Conservation (phyloP, 768 basidiomycete species). For the Tremella yokohamensis region DNA sequence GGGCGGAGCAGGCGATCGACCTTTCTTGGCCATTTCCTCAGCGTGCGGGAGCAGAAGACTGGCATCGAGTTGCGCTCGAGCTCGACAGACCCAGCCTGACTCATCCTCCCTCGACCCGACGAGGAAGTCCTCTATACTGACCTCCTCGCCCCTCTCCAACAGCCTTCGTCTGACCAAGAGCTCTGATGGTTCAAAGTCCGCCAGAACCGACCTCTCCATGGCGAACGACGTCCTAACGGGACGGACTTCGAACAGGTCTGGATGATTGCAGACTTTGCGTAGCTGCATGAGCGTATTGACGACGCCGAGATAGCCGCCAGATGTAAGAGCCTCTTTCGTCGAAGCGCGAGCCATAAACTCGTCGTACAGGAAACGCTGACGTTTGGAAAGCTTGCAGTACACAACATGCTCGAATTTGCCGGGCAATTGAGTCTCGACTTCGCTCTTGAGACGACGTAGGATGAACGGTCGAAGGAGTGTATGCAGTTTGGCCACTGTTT, state of each 20-base stretch:
- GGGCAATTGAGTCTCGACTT: slow-evolving; percentile 53
- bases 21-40: slow-evolving; percentile 16
- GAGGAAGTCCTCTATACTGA: slow-evolving; percentile 60
- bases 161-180: slow-evolving; percentile 49
- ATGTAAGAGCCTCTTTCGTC: slow-evolving; percentile 73
- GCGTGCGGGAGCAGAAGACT: slow-evolving; percentile 37
- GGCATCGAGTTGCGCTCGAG: slow-evolving; percentile 38
- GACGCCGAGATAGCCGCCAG: slow-evolving; percentile 60
- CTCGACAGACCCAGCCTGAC: slow-evolving; percentile 49
- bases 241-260: slow-evolving; percentile 53
- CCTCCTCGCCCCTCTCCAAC: slow-evolving; percentile 32
- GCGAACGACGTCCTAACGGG: slow-evolving; percentile 54
- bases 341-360: slow-evolving; percentile 89
- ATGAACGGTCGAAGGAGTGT: slow-evolving; percentile 53
- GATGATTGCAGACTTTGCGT: slow-evolving; percentile 54
- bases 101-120: slow-evolving; percentile 61
- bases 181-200: slow-evolving; percentile 50
- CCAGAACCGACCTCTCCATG: slow-evolving; percentile 51
- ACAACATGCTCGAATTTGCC: slow-evolving; percentile 86
- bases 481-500: slow-evolving; percentile 73
- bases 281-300: slow-evolving; percentile 55
- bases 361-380: slow-evolving; percentile 92
- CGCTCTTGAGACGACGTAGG: slow-evolving; percentile 51
- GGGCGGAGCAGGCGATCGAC: slow-evolving; percentile 53
- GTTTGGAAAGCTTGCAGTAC: slow-evolving; percentile 79